Evolutionary conservation across 768 basidiomycete genomes (phyloP).

Genomic region (Tremella yokohamensis): DNA sequence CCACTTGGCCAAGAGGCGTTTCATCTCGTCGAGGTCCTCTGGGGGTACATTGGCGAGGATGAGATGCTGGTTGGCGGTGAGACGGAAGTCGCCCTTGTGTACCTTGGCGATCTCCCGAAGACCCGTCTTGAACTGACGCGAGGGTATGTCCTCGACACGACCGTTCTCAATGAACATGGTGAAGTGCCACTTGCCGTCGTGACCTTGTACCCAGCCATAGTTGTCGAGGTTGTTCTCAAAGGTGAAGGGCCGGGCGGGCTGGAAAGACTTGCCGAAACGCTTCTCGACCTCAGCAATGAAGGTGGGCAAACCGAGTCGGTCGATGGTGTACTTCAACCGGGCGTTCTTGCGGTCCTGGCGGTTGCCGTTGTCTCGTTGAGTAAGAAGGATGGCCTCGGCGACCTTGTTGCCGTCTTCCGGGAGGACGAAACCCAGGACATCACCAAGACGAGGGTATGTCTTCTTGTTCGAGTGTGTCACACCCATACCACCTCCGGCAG

Average conservation of each 20-base stretch:
- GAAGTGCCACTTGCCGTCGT: conserved; percentile 85
- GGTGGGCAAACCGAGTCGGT: conserved; percentile 63
- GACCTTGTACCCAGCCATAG: conserved; percentile 85
- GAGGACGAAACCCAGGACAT: conserved; percentile 88
- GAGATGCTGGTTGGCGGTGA: conserved; percentile 94
- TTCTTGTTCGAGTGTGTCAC: conserved; percentile 99
- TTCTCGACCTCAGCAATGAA: conserved; percentile 90
- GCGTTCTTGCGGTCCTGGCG: conserved; percentile 64
- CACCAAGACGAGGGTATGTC: conserved; percentile 87
- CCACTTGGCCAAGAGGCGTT: conserved; percentile 72
- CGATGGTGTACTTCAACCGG: conserved; percentile 93
- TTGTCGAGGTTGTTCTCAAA: conserved; percentile 91
- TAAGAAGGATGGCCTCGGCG: conserved; percentile 88
- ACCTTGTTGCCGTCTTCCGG: conserved; percentile 77
- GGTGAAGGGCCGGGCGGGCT: conserved; percentile 67
- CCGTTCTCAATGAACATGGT: conserved; percentile 96
- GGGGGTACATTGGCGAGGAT: conserved; percentile 76
- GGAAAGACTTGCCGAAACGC: conserved; percentile 72
- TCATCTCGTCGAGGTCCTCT: conserved; percentile 72
- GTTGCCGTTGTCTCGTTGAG: conserved; percentile 94
- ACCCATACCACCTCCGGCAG: conserved; percentile 96
- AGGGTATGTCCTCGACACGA: conserved; percentile 82
- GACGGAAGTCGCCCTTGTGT: conserved; percentile 87
- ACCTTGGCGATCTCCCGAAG: conserved; percentile 87
- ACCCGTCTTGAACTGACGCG: conserved; percentile 86